Base-by-base conservation (phyloP, 371 early-diverging fungal species). In the Actinomortierella ambigua region DNA sequence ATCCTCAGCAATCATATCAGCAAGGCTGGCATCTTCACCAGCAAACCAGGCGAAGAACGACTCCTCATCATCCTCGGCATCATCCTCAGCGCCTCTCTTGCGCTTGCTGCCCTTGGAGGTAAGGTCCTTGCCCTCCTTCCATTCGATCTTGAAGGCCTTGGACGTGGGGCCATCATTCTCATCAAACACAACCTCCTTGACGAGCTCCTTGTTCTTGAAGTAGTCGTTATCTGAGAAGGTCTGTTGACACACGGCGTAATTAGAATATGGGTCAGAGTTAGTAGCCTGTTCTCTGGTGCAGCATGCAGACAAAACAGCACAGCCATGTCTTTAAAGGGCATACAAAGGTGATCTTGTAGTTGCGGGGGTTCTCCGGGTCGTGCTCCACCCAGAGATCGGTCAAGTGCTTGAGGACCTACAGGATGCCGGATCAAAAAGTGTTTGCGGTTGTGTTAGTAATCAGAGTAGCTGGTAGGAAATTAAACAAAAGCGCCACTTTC, bases 361-460 rank as follows among this genome's bases (percentile, higher is more conserved):
- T 75, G 56, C 81, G 70, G 47, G 77, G 77, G 34, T 78, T 79
- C 23, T 77, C 59, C 44, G 81, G 67, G 48, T 84, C 82, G 53
- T 76, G 69, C 62, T 86, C 81, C 59, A 86, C 83, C 61, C 82
- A 80, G 51, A 86, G 73, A 53, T 84, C 86, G 50, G 77, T 80
- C 73, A 86, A 79, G 52, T 82, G 75, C 27, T 80, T 80, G 51
- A 86, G 54, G 52, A 79, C 79, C 79, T 81, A 24, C 6, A 23
- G 17, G 22, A 24, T 50, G 18, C 28, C 47, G 27, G 28, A 29
- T 48, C 48, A 43, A 40, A 7, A 13, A 23, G 8, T 8, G 29
- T 9, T 29, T 34, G 11, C 28, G 14, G 22, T 8, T 15, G 2
- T 2, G 39, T 53, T 53, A 53, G 39, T 15, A 39, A 14, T 43